Percentiles rank a stretch among this genome's conserved stretches.
phyloP scores from a whole-genome alignment of 768 basidiomycete species.

The Tylopilus felleus region DNA sequence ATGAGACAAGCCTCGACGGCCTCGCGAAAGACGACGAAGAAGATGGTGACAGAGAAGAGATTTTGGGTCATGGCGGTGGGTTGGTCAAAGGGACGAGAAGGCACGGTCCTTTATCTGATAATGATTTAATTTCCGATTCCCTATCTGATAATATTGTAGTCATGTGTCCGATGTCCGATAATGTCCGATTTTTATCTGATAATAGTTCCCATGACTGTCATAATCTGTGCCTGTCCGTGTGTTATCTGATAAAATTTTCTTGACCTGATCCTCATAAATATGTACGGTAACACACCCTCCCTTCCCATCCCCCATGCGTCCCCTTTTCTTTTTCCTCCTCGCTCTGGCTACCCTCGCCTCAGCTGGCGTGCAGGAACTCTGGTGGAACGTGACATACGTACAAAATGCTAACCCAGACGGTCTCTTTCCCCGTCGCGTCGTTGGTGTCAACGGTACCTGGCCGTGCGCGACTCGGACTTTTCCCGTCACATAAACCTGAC shows the following conservation, averaged over 20 bases:
- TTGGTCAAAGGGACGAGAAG: not conserved
- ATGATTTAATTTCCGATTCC: not conserved
- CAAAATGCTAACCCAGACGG: constrained; percentile 81
- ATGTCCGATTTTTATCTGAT: not conserved
- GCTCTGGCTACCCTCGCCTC: constrained; percentile 36
- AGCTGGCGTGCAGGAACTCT: constrained; percentile 68
- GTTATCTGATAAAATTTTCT: not conserved
- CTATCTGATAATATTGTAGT: not conserved
- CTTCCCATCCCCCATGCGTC: not conserved
- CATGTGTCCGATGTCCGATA: not conserved
- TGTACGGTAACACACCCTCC: no score
- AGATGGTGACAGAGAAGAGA: constrained; percentile 88
- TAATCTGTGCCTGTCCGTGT: not conserved
- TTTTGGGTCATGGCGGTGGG: constrained; percentile 28
- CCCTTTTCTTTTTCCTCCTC: constrained; percentile 15
- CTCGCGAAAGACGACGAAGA: constrained; percentile 96
- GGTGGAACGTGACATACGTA: constrained; percentile 93
- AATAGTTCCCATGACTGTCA: not conserved
- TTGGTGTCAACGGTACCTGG: constrained; percentile 93
- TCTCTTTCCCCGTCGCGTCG: constrained; percentile 66
- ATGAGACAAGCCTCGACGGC: constrained; percentile 91
- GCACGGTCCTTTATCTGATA: not conserved
- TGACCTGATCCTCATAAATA: not conserved
- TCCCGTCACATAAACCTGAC: not conserved
- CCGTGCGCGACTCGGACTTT: constrained; percentile 55